Evolutionary conservation across 148 eudicot genomes (phyloP).

Genomic region (Persicaria tinctoria): DNA sequence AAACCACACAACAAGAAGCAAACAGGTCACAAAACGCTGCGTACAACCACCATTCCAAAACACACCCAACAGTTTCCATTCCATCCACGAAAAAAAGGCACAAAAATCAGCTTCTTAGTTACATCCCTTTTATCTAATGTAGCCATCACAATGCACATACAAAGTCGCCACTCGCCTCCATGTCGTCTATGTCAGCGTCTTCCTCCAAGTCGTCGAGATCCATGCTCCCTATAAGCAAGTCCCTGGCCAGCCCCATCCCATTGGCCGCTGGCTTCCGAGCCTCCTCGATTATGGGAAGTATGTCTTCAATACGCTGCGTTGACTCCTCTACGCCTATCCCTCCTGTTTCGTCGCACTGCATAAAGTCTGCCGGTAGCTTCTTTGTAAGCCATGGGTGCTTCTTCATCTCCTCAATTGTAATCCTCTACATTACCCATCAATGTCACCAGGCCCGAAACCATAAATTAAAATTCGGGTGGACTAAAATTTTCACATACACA

Average conservation of each 20-base stretch:
- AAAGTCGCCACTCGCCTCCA: slow-evolving; percentile 48
- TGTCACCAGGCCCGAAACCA: too few relatives aligned
- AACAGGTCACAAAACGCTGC: neutral
- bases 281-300: slow-evolving; percentile 41
- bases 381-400: slow-evolving; percentile 62
- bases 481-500: neutral
- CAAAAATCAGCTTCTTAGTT: neutral
- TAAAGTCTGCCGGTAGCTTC: slow-evolving; percentile 37
- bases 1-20: slow-evolving; percentile 6
- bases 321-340: neutral
- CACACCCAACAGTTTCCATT: neutral
- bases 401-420: slow-evolving; percentile 61
- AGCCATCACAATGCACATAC: slow-evolving; percentile 40
- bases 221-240: slow-evolving; percentile 36
- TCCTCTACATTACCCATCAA: slow-evolving; percentile 32
- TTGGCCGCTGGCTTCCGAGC: slow-evolving; percentile 29
- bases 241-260: slow-evolving; percentile 14
- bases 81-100: neutral
- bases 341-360: slow-evolving; percentile 28
- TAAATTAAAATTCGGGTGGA: neutral
- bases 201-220: slow-evolving; percentile 62
- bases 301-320: slow-evolving; percentile 50
- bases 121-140: neutral
- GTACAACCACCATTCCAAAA: neutral
- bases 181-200: slow-evolving; percentile 58